phyloP scores from a whole-genome alignment of 2,329 filamentous ascomycete genomes.

The Botryotinia convoluta region DNA sequence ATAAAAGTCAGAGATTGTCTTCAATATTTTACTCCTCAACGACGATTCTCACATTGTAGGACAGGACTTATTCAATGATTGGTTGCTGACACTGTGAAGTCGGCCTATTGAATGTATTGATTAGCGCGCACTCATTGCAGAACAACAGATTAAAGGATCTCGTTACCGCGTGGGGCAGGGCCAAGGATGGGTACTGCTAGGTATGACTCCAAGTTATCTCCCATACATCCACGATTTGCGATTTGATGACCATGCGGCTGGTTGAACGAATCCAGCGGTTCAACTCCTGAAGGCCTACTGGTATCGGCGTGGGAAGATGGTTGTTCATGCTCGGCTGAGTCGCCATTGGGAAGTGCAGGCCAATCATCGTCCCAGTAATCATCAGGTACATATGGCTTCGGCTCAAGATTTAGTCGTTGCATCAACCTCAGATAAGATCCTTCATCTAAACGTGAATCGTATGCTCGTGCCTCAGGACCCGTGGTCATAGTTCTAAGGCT shows the following conservation, averaged over 20 bases:
- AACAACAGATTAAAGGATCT: neutral
- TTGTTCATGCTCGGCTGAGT: neutral
- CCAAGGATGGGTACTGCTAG: neutral
- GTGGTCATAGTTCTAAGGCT: neutral
- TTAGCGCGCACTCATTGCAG: neutral
- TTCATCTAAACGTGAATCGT: neutral
- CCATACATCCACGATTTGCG: neutral
- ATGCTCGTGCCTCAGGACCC: neutral
- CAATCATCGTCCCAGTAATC: neutral
- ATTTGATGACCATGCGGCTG: neutral
- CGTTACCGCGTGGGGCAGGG: neutral
- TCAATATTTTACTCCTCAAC: neutral
- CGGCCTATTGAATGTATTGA: neutral
- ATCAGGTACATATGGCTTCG: neutral
- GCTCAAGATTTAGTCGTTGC: constrained; percentile 3
- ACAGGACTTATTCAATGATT: neutral
- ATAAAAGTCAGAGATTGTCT: neutral
- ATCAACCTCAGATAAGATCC: constrained; percentile 3
- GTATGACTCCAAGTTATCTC: neutral
- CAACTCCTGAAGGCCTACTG: no score
- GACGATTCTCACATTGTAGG: neutral
- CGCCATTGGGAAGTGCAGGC: neutral
- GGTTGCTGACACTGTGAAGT: neutral
- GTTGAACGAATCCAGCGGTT: no score
- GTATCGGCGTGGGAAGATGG: no score